These are phyloP conservation scores for Pyrenophora teres DNA, from an alignment of 2,329 filamentous ascomycete species.

Conservation along the genomic window DNA sequence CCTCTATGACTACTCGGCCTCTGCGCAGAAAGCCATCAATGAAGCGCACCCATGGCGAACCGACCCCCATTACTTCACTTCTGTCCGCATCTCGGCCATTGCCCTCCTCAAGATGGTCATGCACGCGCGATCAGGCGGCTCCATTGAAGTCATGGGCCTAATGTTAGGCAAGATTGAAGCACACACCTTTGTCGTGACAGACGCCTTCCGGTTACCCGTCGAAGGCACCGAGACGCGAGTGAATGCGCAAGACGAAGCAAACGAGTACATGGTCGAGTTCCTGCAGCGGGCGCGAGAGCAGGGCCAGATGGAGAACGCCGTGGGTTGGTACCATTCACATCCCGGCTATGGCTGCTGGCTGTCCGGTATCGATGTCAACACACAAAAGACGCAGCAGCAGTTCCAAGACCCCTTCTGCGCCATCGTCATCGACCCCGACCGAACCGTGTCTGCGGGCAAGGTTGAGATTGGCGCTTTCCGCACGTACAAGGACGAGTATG, in stretches of 20 bases:
- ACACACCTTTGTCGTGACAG: constrained; percentile 87
- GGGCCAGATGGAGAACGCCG: constrained; percentile 84
- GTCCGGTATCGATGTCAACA: constrained; percentile 91
- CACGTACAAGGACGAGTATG: constrained; percentile 78
- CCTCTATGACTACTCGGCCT: constrained; percentile 80
- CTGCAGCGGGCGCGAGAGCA: constrained; percentile 74
- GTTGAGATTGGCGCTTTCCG: constrained; percentile 97
- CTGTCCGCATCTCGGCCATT: constrained; percentile 89
- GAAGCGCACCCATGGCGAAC: constrained; percentile 73
- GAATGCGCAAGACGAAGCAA: constrained; percentile 92
- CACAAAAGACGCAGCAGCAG: constrained; percentile 81
- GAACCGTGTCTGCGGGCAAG: constrained; percentile 91
- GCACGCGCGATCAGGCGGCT: constrained; percentile 94
- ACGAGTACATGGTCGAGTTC: constrained; percentile 95
- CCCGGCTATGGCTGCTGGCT: constrained; percentile 99
- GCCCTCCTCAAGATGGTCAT: constrained; percentile 99
- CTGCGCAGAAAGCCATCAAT: constrained; percentile 69
- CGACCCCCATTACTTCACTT: constrained; percentile 87
- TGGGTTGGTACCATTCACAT: constrained; percentile 98
- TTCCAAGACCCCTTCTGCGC: constrained; percentile 91
- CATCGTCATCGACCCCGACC: constrained; percentile 94
- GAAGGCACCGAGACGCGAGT: constrained; percentile 98
- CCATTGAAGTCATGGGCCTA: constrained; percentile 93
- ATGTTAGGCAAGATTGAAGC: constrained; percentile 94
- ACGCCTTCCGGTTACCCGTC: constrained; percentile 90